Conservation (phyloP, 1,284 basidiomycete genomes). For the Leccinum subrobustum region DNA sequence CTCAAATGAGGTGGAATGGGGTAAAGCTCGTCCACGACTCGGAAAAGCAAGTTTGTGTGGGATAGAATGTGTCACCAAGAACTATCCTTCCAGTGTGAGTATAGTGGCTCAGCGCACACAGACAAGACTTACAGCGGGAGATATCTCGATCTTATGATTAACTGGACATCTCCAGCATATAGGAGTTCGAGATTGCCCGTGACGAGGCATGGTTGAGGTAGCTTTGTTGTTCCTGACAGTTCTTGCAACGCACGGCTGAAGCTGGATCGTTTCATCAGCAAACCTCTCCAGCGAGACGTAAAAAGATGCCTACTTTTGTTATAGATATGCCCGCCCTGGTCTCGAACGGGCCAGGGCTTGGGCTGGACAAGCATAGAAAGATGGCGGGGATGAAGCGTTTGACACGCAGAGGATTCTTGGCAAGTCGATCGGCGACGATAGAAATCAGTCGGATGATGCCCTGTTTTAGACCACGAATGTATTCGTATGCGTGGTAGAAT, state of each 20-base stretch:
- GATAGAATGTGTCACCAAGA: conserved; percentile 60
- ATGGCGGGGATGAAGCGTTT: conserved; percentile 88
- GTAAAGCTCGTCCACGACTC: conserved; percentile 86
- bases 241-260: conserved; percentile 89
- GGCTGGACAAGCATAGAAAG: conserved; percentile 96
- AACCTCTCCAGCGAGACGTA: neutral
- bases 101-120: neutral
- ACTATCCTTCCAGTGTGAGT: conserved; percentile 42
- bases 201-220: no score
- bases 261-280: conserved; percentile 40
- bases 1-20: conserved; percentile 95
- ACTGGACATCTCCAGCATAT: conserved; percentile 90
- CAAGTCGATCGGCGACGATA: conserved; percentile 74
- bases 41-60: conserved; percentile 96
- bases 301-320: conserved; percentile 57
- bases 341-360: conserved; percentile 79
- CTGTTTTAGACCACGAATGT: conserved; percentile 89
- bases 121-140: conserved; percentile 44
- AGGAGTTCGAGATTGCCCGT: conserved; percentile 57
- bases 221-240: conserved; percentile 43
- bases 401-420: conserved; percentile 70
- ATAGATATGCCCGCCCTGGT: conserved; percentile 86
- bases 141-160: conserved; percentile 96
- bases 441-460: conserved; percentile 91
- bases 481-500: conserved; percentile 92